Percentiles rank a stretch among this genome's conserved stretches.
Evolutionary conservation across 2,329 filamentous ascomycete genomes (phyloP).

Genomic region (Alternaria conjuncta): DNA sequence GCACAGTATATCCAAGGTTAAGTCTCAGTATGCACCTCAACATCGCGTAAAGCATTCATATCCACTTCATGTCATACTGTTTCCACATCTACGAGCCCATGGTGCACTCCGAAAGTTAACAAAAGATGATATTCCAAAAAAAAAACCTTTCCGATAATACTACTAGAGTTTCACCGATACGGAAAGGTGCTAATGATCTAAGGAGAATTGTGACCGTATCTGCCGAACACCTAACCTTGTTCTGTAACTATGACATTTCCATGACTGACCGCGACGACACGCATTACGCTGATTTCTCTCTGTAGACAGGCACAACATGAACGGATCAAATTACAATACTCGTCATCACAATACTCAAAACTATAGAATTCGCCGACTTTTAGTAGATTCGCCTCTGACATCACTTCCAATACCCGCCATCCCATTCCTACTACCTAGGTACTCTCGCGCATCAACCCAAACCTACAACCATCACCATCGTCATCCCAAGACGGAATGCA

Average conservation of each 20-base stretch:
- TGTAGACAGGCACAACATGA: too few species aligned
- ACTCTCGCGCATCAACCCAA: neutral
- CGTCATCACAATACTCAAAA: neutral
- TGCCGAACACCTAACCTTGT: too few species aligned
- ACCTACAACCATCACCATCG: neutral
- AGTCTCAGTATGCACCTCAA: neutral
- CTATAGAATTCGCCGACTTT: neutral
- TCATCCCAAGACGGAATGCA: neutral
- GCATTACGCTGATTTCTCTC: too few species aligned
- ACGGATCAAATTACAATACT: neutral
- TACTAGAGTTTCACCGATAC: too few species aligned
- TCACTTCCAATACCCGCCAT: neutral
- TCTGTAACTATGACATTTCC: too few species aligned
- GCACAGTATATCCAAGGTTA: neutral
- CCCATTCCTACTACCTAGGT: neutral
- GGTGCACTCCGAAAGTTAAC: too few species aligned
- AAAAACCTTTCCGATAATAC: too few species aligned
- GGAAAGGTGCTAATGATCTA: neutral
- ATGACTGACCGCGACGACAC: too few species aligned
- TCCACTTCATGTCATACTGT: too few species aligned
- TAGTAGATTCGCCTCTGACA: neutral
- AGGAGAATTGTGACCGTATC: neutral
- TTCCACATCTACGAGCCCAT: neutral
- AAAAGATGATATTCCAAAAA: too few species aligned
- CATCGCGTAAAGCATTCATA: neutral